phyloP scores from a whole-genome alignment of 2,329 filamentous ascomycete genomes.

The Arthrobotrys entomopaga region DNA sequence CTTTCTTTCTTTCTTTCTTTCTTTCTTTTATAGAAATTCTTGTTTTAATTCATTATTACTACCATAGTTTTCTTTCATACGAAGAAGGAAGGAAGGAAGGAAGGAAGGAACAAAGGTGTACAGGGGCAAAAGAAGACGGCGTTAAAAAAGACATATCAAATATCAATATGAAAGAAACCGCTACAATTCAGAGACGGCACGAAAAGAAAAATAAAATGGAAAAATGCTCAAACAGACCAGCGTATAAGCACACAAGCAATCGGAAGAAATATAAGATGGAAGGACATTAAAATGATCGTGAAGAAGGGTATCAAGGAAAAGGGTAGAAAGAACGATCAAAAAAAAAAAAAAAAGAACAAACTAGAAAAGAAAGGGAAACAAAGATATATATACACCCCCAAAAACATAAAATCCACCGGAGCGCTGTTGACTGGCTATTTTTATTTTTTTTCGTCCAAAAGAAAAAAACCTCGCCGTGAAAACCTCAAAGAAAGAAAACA shows the following conservation, averaged over 20 bases:
- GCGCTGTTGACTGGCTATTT: conserved; percentile 4
- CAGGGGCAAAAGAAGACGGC: not conserved
- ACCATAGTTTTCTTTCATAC: not conserved
- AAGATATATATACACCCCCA: conserved; percentile 26
- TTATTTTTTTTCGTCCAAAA: conserved; percentile 1
- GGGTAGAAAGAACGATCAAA: not conserved
- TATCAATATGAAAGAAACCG: too few relatives aligned
- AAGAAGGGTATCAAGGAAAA: conserved; percentile 41
- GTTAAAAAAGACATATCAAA: too few relatives aligned
- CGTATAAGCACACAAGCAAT: conserved; percentile 40
- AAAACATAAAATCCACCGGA: conserved; percentile 2
- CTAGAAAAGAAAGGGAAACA: conserved; percentile 8
- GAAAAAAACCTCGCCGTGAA: conserved; percentile 11
- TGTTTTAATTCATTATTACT: too few relatives aligned
- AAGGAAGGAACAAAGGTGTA: not conserved
- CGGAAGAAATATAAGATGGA: not conserved
- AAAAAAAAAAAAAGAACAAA: not conserved
- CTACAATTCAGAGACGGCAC: not conserved
- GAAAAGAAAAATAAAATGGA: not conserved
- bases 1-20: too few relatives aligned
- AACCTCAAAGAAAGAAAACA: conserved; percentile 16
- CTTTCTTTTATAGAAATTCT: too few relatives aligned
- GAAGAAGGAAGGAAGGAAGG: conserved; percentile 3
- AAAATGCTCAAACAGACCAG: conserved; percentile 36
- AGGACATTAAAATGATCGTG: conserved; percentile 30